A percentile compares a stretch with the other conserved stretches of the same genome.
phyloP scores from a whole-genome alignment of 768 basidiomycete genomes.

The Suillus brevipes region DNA sequence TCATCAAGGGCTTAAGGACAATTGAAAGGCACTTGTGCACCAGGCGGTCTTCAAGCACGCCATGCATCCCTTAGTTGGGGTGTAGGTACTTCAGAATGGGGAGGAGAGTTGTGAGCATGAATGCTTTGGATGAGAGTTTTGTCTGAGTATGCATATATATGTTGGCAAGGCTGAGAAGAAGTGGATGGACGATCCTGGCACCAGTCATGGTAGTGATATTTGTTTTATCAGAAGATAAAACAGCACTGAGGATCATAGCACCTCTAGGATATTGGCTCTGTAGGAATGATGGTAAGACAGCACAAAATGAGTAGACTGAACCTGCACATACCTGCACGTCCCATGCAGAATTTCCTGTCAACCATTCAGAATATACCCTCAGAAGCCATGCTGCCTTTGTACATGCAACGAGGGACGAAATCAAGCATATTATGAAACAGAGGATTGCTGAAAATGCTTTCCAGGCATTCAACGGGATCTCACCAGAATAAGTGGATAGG shows the following conservation, averaged over 20 bases:
- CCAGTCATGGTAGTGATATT: constrained; percentile 32
- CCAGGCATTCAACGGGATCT: no score
- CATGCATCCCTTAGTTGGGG: constrained; percentile 17
- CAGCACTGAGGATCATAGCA: constrained; percentile 21
- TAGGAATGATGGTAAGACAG: background rate
- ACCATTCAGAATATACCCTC: no score
- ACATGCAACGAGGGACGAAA: no score
- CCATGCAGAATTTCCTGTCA: no score
- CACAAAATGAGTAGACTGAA: no score
- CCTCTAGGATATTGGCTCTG: constrained; percentile 19
- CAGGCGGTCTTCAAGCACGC: constrained; percentile 16
- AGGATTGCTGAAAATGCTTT: no score
- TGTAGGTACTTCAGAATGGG: constrained; percentile 30
- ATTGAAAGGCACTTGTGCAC: constrained; percentile 19
- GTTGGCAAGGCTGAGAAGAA: no score
- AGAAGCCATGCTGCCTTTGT: no score
- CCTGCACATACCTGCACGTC: no score
- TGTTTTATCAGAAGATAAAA: constrained; percentile 36
- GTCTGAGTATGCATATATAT: constrained; percentile 26
- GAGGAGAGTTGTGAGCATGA: constrained; percentile 26
- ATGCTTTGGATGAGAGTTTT: constrained; percentile 29
- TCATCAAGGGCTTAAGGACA: constrained; percentile 17
- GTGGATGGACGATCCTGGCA: constrained; percentile 26
- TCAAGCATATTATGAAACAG: no score
- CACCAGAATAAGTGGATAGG: no score